Conservation (phyloP, 2,329 filamentous ascomycete species). For the Trichoderma koningii region DNA sequence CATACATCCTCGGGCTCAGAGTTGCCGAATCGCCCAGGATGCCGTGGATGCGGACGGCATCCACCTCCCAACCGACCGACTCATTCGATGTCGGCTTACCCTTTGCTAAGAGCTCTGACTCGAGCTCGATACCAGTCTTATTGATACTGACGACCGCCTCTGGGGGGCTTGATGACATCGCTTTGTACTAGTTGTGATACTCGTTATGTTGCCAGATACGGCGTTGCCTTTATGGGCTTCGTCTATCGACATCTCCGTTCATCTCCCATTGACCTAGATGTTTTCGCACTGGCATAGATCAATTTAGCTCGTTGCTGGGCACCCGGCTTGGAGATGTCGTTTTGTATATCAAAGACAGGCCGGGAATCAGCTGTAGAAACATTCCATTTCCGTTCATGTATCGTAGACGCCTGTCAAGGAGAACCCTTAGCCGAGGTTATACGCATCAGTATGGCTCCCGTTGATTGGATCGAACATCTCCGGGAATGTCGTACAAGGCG, state of each 20-base stretch:
- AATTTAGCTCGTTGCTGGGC: slow-evolving; percentile 57
- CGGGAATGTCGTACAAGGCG: not conserved
- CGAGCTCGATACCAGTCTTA: not conserved
- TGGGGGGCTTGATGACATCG: not conserved
- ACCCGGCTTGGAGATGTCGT: slow-evolving; percentile 58
- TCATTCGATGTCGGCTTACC: not conserved
- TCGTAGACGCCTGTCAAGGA: not conserved
- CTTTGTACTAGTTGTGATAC: not conserved
- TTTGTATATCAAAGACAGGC: slow-evolving; percentile 54
- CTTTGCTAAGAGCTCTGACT: slow-evolving; percentile 15
- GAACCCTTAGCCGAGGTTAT: not conserved
- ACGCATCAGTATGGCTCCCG: slow-evolving; percentile 4
- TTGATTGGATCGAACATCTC: slow-evolving; percentile 2
- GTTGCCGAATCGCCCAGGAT: not conserved
- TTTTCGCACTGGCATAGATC: slow-evolving; percentile 61
- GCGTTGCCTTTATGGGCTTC: slow-evolving; percentile 36
- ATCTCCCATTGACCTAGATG: slow-evolving; percentile 51
- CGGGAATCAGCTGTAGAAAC: slow-evolving; percentile 64
- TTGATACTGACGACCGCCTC: not conserved
- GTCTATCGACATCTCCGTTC: slow-evolving; percentile 53
- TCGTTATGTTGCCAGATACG: slow-evolving; percentile 39
- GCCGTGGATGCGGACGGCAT: not conserved
- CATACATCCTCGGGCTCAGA: not conserved
- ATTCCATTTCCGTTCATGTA: slow-evolving; percentile 36
- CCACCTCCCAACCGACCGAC: not conserved